Base-by-base conservation (phyloP, 768 basidiomycete species). In the Cantharellus anzutake region DNA sequence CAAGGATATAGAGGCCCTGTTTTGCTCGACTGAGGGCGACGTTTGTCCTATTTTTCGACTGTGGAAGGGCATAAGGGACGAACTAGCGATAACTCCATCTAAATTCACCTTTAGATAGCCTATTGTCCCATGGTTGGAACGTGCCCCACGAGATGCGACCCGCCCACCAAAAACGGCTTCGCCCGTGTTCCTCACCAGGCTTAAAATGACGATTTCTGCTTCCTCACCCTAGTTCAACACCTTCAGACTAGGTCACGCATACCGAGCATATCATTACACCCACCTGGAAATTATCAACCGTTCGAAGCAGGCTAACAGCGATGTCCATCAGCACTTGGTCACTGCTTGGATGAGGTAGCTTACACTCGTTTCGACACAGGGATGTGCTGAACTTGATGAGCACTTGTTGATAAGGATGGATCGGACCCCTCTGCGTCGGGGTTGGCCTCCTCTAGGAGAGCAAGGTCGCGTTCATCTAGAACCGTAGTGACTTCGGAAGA, bases 21-120 rank as follows among this genome's bases (percentile, higher is more conserved):
- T 78, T 76, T 3, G 86, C 85, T 29, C 86, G 75, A 29, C 84
- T 86, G 3, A 88, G 67, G 0, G 86, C 83, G 48, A 87, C 86
- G 56, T 72, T 81, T 2, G 74, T 78, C 39, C 78, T 70, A 63
- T 80, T 81, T 59, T 74, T 72, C 0, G 78, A 80, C 79, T 81
- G 63, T 48, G 44, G 44, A 48, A 29, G 11, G 44, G 44, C 11
- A 60, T 29, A 48, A 48, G 29, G 11, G 50, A 39, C 5, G 59
- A 5, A 2, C 5, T 4, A 2, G 20, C 38, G 4, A 60, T 39
- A 1, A 29, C 20, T 29, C 20, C 20, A 29, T 35, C 4, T 35
- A 14, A 16, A 58, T 55, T 82, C 1, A 55, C 85, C 74, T 80
- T 84, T 57, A 89, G 71, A 67, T 88, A 89, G 0, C 86, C 86